phyloP scores from a whole-genome alignment of 805 yeast species.

The Saccharomycopsis sp. region DNA sequence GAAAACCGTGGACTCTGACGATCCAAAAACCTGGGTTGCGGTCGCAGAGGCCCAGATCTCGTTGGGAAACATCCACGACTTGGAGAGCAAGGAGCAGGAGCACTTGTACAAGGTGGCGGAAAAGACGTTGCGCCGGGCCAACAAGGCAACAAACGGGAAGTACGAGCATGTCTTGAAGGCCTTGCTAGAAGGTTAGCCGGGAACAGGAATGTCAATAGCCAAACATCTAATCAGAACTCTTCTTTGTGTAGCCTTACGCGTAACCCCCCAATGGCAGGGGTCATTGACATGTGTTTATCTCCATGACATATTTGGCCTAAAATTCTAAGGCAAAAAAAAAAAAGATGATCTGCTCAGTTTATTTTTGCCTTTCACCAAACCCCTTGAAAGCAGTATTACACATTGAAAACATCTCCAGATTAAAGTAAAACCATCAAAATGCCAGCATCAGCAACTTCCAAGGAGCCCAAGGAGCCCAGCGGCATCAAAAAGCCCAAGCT shows the following conservation, averaged over 20 bases:
- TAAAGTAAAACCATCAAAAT: no score
- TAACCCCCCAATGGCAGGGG: no score
- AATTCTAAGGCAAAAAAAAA: no score
- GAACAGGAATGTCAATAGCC: no score
- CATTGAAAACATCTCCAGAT: no score
- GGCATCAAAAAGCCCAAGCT: slow-evolving; percentile 3
- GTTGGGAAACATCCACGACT: slow-evolving; percentile 62
- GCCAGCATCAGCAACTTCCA: not conserved
- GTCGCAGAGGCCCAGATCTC: slow-evolving; percentile 81
- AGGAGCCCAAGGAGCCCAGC: not conserved
- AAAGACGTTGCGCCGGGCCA: slow-evolving; percentile 55
- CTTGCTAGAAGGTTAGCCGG: slow-evolving; percentile 5
- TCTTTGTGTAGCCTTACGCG: no score
- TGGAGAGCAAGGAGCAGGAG: slow-evolving; percentile 62
- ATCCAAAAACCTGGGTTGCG: slow-evolving; percentile 73
- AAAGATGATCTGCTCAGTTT: no score
- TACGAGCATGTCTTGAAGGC: slow-evolving; percentile 45
- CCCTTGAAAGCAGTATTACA: no score
- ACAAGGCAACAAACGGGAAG: slow-evolving; percentile 71
- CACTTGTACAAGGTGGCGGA: slow-evolving; percentile 62
- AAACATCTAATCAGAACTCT: no score
- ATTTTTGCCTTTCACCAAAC: no score
- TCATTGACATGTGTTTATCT: no score
- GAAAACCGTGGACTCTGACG: slow-evolving; percentile 57
- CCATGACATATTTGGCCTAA: no score